Base-by-base conservation (phyloP, 306 rosid species). In the Oxytropis ochrocephala region DNA sequence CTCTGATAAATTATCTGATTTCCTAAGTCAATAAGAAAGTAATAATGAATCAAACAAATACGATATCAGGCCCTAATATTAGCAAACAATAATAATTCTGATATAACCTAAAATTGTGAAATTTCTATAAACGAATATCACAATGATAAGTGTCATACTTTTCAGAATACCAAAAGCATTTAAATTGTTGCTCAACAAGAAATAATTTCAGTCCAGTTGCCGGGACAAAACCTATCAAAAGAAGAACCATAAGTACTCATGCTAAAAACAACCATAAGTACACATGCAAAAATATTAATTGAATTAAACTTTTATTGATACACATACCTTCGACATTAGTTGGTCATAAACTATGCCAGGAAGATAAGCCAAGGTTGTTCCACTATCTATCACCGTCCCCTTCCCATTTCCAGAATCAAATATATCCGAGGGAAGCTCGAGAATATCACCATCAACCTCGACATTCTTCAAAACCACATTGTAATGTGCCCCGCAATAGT, bases 351-450 rank as follows among this genome's bases (percentile, higher is more conserved):
- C 80, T 66, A 74, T 74, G 7, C 30, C 69, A 12, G 97, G 91
- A 75, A 95, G 80, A 82, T 87, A 91, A 75, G 96, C 91, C 83
- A 95, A 80, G 44, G 99, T 95, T 69, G 99, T 95, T 52, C 99
- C 99, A 79, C 99, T 95, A 80, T 95, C 99, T 56, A 95, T 84
- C 32, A 91, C 82, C 32, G 96, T 88, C 85, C 89, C 92, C 72
- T 58, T 85, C 69, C 74, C 80, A 68, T 64, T 67, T 79, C 80
- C 88, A 62, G 89, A 78, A 39, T 84, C 91, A 77, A 95, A 95
- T 71, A 64, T 66, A 83, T 87, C 90, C 5, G 92, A 58, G 72
- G 96, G 92, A 74, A 94, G 88, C 58, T 85, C 54, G 74, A 95
- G 84, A 79, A 83, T 70, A 21, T 87, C 90, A 57, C 70, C 62